These are phyloP conservation scores for Spinellus fusiger DNA, from an alignment of 192 early-diverging fungal genomes.

Conservation along the genomic window DNA sequence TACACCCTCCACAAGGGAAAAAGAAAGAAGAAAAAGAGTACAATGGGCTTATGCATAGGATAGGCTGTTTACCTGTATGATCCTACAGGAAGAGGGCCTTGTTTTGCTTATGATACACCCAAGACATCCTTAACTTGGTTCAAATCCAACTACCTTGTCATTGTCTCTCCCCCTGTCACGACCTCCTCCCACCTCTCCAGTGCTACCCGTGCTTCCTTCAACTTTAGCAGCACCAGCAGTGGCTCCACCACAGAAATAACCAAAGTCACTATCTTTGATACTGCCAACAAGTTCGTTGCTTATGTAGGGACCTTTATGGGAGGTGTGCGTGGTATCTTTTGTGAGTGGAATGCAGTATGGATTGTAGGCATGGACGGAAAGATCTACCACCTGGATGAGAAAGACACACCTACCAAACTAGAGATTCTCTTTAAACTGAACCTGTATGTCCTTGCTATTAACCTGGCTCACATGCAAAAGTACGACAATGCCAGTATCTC, in stretches of 20 bases:
- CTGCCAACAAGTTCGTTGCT: slow-evolving; percentile 88
- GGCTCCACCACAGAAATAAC: slow-evolving; percentile 40
- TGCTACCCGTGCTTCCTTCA: slow-evolving; percentile 17
- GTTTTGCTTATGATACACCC: slow-evolving; percentile 81
- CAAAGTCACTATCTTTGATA: slow-evolving; percentile 79
- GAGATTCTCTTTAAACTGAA: slow-evolving; percentile 88
- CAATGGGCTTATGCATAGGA: background rate
- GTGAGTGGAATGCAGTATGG: slow-evolving; percentile 89
- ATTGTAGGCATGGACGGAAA: slow-evolving; percentile 74
- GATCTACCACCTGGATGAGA: slow-evolving; percentile 81
- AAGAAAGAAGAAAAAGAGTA: background rate
- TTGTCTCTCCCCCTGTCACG: slow-evolving; percentile 57
- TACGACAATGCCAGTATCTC: slow-evolving; percentile 79
- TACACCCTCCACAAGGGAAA: background rate
- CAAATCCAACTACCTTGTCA: slow-evolving; percentile 61
- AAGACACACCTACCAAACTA: slow-evolving; percentile 79
- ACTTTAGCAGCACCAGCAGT: slow-evolving; percentile 5
- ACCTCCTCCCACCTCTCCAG: slow-evolving; percentile 29
- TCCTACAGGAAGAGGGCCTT: slow-evolving; percentile 84
- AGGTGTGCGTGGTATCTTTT: slow-evolving; percentile 63
- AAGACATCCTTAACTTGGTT: slow-evolving; percentile 68
- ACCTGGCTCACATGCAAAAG: slow-evolving; percentile 74
- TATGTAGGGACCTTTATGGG: slow-evolving; percentile 73
- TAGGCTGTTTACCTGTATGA: slow-evolving; percentile 87
- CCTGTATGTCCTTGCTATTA: slow-evolving; percentile 84